A percentile compares a stretch with the other conserved stretches of the same genome.
Conservation (phyloP, 2,329 filamentous ascomycete genomes). For the Geosmithia flava region DNA sequence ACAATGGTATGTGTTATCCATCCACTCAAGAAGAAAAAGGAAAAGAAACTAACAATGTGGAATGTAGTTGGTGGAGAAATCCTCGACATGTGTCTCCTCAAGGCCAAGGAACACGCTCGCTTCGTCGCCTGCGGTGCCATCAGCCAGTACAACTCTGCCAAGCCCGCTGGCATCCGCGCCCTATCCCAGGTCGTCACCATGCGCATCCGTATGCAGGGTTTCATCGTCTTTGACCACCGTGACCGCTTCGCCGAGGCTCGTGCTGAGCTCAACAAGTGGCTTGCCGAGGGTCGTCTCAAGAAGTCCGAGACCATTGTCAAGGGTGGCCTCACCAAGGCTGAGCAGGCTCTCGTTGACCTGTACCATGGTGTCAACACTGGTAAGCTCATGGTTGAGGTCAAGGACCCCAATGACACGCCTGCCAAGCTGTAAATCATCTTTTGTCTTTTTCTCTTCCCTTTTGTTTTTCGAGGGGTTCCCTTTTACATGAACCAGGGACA, state of each 20-base stretch:
- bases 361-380: constrained; percentile 62
- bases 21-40: background rate
- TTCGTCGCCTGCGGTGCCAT: constrained; percentile 65
- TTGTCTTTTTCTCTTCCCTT: too few relatives aligned
- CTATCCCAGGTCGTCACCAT: constrained; percentile 38
- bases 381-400: constrained; percentile 46
- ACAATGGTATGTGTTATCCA: constrained; percentile 34
- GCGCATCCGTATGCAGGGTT: constrained; percentile 54
- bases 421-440: constrained; percentile 8
- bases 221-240: constrained; percentile 59
- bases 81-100: constrained; percentile 49
- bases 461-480: too few relatives aligned
- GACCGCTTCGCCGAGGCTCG: constrained; percentile 44
- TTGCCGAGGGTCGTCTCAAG: constrained; percentile 61
- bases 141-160: constrained; percentile 52
- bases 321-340: constrained; percentile 54
- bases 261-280: constrained; percentile 51
- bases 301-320: constrained; percentile 57
- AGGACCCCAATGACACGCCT: constrained; percentile 13
- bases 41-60: background rate
- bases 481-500: too few relatives aligned
- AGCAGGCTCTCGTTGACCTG: constrained; percentile 49
- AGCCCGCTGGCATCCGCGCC: constrained; percentile 43
- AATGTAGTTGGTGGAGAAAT: constrained; percentile 52
- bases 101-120: constrained; percentile 49